These are phyloP conservation scores for Xerocomus potaroensis DNA, from an alignment of 768 basidiomycete genomes.

Conservation along the genomic window DNA sequence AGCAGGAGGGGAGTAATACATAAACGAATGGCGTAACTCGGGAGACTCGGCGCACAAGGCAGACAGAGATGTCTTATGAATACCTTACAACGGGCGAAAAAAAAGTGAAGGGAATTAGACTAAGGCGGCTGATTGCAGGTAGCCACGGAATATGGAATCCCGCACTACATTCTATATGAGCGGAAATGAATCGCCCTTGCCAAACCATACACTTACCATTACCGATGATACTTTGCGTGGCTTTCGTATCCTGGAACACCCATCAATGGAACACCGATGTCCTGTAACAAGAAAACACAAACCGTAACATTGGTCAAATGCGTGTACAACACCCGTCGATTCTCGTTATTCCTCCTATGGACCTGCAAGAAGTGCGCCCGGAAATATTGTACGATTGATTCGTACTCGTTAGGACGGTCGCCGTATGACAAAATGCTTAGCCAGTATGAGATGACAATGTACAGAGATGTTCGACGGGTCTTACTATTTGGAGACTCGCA, in stretches of 20 bases:
- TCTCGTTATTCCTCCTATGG: constrained; percentile 74
- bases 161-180: constrained; percentile 42
- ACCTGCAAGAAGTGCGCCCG: constrained; percentile 81
- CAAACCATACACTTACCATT: constrained; percentile 50
- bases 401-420: constrained; percentile 75
- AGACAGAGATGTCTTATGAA: constrained; percentile 1
- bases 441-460: constrained; percentile 7
- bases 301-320: constrained; percentile 82
- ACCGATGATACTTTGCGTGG: constrained; percentile 78
- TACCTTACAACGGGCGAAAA: background rate
- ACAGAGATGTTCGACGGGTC: constrained; percentile 17
- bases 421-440: constrained; percentile 76
- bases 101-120: constrained; percentile 37
- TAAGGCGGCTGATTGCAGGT: constrained; percentile 66
- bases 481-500: constrained; percentile 77
- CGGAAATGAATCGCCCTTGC: background rate
- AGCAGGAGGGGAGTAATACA: constrained; percentile 4
- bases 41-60: background rate
- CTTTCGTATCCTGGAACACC: constrained; percentile 63
- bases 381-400: constrained; percentile 82
- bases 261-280: constrained; percentile 1
- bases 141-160: constrained; percentile 73
- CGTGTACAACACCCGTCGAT: constrained; percentile 73
- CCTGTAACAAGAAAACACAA: constrained; percentile 18
- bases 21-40: constrained; percentile 3